A percentile compares a stretch with the other conserved stretches of the same genome.
phyloP scores from a whole-genome alignment of 805 yeast species.

The Saturnispora besseyi region DNA sequence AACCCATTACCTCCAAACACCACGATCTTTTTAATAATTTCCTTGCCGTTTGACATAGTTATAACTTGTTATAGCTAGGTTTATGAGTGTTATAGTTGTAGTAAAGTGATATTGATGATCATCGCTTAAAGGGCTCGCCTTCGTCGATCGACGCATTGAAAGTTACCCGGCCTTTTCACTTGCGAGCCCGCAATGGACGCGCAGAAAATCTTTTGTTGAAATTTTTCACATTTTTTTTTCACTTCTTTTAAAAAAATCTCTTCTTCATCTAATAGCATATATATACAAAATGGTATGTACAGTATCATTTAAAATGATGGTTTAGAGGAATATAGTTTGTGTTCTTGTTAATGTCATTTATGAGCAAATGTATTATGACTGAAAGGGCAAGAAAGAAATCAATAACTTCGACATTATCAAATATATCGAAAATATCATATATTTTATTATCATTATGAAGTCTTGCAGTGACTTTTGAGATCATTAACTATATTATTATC shows the following conservation, averaged over 20 bases:
- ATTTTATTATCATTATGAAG: too few relatives aligned
- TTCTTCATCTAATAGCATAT: conserved; percentile 6
- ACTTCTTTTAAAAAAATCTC: background rate
- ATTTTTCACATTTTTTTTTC: conserved; percentile 1
- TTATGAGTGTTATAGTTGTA: too few relatives aligned
- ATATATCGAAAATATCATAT: too few relatives aligned
- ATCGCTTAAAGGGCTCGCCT: too few relatives aligned
- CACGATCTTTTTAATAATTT: conserved; percentile 26
- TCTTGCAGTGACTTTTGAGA: too few relatives aligned
- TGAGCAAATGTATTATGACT: too few relatives aligned
- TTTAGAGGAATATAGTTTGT: background rate
- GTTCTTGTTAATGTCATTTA: too few relatives aligned
- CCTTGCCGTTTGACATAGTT: background rate
- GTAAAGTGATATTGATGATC: too few relatives aligned
- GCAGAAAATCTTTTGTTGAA: background rate
- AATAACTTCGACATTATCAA: too few relatives aligned
- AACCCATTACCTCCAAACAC: conserved; percentile 90
- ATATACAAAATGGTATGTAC: conserved; percentile 17
- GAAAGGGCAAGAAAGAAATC: too few relatives aligned
- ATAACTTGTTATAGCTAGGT: background rate
- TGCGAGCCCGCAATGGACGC: background rate
- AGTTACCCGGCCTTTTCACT: background rate
- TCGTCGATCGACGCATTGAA: background rate
- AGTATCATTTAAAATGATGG: background rate
- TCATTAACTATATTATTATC: too few relatives aligned